Base-by-base conservation (phyloP, 495 filamentous ascomycete species). In the Filosporella fistucella region DNA sequence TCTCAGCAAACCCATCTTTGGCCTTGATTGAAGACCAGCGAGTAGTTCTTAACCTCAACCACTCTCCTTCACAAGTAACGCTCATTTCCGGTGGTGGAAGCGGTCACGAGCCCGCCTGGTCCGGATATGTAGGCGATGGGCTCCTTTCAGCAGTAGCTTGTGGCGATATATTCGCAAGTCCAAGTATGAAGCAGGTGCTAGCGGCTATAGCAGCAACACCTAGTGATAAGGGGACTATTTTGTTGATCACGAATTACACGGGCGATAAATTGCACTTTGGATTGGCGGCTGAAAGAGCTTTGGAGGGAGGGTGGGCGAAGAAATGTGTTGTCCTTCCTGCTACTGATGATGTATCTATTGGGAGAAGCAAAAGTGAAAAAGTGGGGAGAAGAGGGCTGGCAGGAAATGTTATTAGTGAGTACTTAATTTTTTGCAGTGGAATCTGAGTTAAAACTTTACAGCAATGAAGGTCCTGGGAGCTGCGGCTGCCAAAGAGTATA, bases 181-280 rank as follows among this genome's bases (percentile, higher is more conserved):
- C 80, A 8, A 72, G 68, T 53, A 80, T 79, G 20, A 80, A 78
- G 56, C 80, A 84, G 61, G 75, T 84, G 46, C 63, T 82, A 23
- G 72, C 77, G 17, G 78, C 69, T 14, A 71, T 82, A 30, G 68
- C 73, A 32, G 64, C 74, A 28, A 74, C 76, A 1, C 78, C 77
- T 0, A 77, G 73, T 8, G 69, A 77, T 33, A 68, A 71, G 49
- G 80, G 80, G 16, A 71, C 72, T 4, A 76, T 84, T 30, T 58
- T 84, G n/a, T 74, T 80, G 41, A 73, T 84, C 51, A 82, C 77
- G 28, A 84, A 84, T 54, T 84, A 84, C 56, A 84, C 80, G 0
- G 80, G 80, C 20, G 80, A 84, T 62, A 80, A 76, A 53, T 64
- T 84, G 44, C 78, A 84, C 57, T 84, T 84, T 46, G 78, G 78